phyloP scores from a whole-genome alignment of 176 grass and related monocot genomes.

The Rhynchospora tenuis region DNA sequence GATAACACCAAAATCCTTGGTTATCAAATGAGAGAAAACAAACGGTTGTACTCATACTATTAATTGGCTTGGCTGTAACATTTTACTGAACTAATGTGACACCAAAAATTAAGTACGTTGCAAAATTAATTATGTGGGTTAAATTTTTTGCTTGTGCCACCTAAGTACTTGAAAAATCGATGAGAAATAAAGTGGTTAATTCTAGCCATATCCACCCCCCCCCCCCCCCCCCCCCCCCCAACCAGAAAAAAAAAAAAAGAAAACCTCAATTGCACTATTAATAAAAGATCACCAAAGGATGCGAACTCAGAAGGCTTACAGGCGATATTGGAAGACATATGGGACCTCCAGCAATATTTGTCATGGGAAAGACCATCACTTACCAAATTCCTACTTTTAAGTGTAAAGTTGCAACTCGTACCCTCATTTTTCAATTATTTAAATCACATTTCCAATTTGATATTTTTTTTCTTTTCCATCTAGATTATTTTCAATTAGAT shows the following conservation, averaged over 20 bases:
- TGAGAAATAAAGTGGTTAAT: no score
- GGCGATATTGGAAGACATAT: constrained; percentile 46
- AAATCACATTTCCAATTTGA: not conserved
- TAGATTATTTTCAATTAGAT: not conserved
- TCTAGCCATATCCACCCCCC: not conserved
- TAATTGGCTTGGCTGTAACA: no score
- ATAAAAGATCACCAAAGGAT: constrained; percentile 16
- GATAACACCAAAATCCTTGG: constrained; percentile 11
- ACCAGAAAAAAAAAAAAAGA: no score
- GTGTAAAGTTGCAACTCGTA: not conserved
- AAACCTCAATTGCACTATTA: constrained; percentile 16
- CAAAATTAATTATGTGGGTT: no score
- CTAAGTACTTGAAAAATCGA: no score
- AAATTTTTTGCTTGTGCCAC: no score
- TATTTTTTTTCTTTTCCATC: not conserved
- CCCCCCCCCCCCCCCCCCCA: not conserved
- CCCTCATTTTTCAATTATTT: constrained; percentile 21
- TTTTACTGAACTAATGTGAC: no score
- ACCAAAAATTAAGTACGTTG: no score
- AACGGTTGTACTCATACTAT: no score
- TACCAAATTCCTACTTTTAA: constrained; percentile 45
- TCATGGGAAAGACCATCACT: constrained; percentile 49
- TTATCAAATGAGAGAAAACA: constrained; percentile 17
- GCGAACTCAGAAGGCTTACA: not conserved
- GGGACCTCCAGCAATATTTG: constrained; percentile 58